Evolutionary conservation across 163 green algal genomes (phyloP).

Genomic region (Chloromonas sp.): DNA sequence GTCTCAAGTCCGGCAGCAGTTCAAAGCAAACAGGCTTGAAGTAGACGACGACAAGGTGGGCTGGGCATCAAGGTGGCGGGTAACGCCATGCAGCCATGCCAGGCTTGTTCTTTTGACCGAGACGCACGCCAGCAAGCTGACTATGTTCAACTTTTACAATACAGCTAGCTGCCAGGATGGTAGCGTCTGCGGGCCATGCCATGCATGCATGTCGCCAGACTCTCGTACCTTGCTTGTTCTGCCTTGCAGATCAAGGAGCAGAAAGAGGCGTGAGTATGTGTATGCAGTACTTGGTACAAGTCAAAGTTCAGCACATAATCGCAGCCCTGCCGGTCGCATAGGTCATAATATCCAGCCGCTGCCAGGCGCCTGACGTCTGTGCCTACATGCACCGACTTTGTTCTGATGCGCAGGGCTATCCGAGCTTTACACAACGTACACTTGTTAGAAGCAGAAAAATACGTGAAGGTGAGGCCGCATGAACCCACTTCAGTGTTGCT

Average conservation of each 20-base stretch:
- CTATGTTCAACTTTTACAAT: background rate
- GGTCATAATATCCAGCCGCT: too few species aligned
- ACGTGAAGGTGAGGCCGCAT: conserved; percentile 24
- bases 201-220: background rate
- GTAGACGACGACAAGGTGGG: conserved; percentile 40
- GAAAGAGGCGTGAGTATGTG: conserved; percentile 36
- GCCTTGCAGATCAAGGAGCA: conserved; percentile 37
- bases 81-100: background rate
- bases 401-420: conserved; percentile 18
- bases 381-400: background rate
- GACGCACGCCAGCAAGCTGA: background rate
- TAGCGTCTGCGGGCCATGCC: too few species aligned
- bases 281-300: background rate
- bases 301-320: too few species aligned
- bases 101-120: background rate
- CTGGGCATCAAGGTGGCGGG: background rate
- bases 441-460: conserved; percentile 45
- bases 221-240: background rate
- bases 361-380: background rate
- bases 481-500: too few species aligned
- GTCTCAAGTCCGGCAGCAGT: conserved; percentile 40
- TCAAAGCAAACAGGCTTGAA: conserved; percentile 46
- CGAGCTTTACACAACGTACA: conserved; percentile 47
- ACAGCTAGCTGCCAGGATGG: too few species aligned
- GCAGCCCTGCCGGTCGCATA: too few species aligned